Percentiles rank a stretch among this genome's conserved stretches.
phyloP scores from a whole-genome alignment of 768 basidiomycete genomes.

The Mycena vulgaris region DNA sequence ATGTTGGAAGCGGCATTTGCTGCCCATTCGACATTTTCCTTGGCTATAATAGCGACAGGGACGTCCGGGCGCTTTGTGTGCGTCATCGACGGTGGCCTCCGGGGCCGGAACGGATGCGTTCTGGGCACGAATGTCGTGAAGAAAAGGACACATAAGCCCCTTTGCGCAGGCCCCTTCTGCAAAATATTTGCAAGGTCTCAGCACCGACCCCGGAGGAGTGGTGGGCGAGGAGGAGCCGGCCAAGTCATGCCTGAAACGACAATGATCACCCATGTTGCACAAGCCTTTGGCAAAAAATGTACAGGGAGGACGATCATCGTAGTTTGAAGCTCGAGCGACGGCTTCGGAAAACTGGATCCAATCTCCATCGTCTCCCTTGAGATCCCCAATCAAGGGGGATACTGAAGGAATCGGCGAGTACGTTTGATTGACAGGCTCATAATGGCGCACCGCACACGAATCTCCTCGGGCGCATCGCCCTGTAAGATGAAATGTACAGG shows the following conservation, averaged over 20 bases:
- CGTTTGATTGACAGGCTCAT: neutral
- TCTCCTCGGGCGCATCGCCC: slow-evolving; percentile 30
- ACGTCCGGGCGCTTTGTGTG: neutral
- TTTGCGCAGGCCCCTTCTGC: slow-evolving; percentile 9
- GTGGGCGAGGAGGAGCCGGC: neutral
- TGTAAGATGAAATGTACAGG: slow-evolving; percentile 24
- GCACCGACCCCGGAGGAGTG: neutral
- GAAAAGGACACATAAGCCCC: slow-evolving; percentile 4
- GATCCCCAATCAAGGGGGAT: slow-evolving; percentile 18
- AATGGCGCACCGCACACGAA: slow-evolving; percentile 22
- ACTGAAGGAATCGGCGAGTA: slow-evolving; percentile 29
- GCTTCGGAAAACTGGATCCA: slow-evolving; percentile 28
- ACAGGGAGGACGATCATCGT: neutral
- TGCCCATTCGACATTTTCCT: slow-evolving; percentile 17
- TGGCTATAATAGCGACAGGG: slow-evolving; percentile 6
- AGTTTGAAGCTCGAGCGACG: slow-evolving; percentile 10
- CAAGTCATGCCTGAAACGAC: neutral
- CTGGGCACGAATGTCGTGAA: slow-evolving; percentile 26
- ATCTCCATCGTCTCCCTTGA: slow-evolving; percentile 1
- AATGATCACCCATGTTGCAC: slow-evolving; percentile 1
- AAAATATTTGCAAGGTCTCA: slow-evolving; percentile 30
- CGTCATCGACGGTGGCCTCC: neutral
- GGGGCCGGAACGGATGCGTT: neutral
- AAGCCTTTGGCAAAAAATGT: neutral
- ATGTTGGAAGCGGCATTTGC: slow-evolving; percentile 22